phyloP scores from a whole-genome alignment of 2,329 filamentous ascomycete genomes.

The Fusarium metavorans region DNA sequence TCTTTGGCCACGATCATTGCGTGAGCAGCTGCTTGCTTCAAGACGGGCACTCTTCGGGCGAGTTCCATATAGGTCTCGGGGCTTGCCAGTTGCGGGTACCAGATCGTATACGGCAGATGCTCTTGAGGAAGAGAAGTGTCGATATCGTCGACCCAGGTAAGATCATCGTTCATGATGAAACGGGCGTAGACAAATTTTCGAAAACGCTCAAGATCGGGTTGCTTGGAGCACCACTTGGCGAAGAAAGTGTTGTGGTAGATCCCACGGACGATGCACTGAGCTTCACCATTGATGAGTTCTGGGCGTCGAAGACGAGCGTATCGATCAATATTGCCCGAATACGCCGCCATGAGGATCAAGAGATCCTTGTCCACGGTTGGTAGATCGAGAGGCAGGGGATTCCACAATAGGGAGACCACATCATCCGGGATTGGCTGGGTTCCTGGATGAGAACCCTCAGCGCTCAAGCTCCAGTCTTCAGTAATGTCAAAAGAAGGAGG shows the following conservation, averaged over 20 bases:
- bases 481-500: conserved; percentile 11
- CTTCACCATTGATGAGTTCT: neutral
- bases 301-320: conserved; percentile 52
- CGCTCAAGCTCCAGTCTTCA: conserved; percentile 13
- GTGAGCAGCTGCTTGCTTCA: neutral
- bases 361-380: conserved; percentile 53
- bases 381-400: conserved; percentile 52
- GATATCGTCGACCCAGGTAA: neutral
- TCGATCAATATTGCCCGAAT: conserved; percentile 54
- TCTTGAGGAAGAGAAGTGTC: neutral
- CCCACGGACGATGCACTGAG: conserved; percentile 13
- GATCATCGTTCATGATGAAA: conserved; percentile 6
- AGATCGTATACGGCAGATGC: neutral
- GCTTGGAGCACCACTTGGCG: conserved; percentile 7
- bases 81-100: neutral
- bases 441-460: neutral
- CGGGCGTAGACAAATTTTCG: conserved; percentile 2
- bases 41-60: neutral
- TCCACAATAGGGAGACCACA: neutral
- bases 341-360: conserved; percentile 53
- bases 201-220: neutral
- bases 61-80: neutral
- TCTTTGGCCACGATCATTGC: neutral
- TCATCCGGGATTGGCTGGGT: neutral
- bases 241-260: conserved; percentile 1